phyloP scores from a whole-genome alignment of 2,329 filamentous ascomycete genomes.

The Nemania sp. region DNA sequence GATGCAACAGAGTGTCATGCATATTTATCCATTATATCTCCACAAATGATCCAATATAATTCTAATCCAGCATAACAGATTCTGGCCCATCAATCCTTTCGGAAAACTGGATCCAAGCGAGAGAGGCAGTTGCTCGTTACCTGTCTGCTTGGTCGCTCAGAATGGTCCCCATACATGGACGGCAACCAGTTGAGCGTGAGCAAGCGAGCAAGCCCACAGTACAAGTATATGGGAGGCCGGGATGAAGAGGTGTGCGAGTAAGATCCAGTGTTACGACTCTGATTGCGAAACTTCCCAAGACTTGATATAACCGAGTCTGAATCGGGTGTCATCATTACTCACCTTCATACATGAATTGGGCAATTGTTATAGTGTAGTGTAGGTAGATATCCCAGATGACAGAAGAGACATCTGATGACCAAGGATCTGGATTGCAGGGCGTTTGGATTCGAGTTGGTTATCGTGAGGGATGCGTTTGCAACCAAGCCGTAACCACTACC shows the following conservation, averaged over 20 bases:
- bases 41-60: slow-evolving; percentile 25
- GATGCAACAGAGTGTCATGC: slow-evolving; percentile 30
- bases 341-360: background rate
- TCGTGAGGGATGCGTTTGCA: slow-evolving; percentile 18
- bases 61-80: slow-evolving; percentile 18
- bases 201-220: background rate
- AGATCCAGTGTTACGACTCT: background rate
- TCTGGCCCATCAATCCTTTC: slow-evolving; percentile 26
- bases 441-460: background rate
- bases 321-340: background rate
- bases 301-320: slow-evolving; percentile 1
- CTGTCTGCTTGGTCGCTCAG: slow-evolving; percentile 3
- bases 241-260: slow-evolving; percentile 1
- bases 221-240: background rate
- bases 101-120: slow-evolving; percentile 22
- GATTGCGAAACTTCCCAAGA: slow-evolving; percentile 3
- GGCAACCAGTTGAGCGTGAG: background rate
- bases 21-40: slow-evolving; percentile 18
- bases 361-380: too few relatives aligned
- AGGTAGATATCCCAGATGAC: background rate
- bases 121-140: slow-evolving; percentile 17
- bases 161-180: slow-evolving; percentile 2
- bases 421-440: slow-evolving; percentile 20
- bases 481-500: slow-evolving; percentile 10
- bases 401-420: slow-evolving; percentile 4